These are phyloP conservation scores for Monosporascus sp. DNA, from an alignment of 2,329 filamentous ascomycete genomes.

Conservation along the genomic window DNA sequence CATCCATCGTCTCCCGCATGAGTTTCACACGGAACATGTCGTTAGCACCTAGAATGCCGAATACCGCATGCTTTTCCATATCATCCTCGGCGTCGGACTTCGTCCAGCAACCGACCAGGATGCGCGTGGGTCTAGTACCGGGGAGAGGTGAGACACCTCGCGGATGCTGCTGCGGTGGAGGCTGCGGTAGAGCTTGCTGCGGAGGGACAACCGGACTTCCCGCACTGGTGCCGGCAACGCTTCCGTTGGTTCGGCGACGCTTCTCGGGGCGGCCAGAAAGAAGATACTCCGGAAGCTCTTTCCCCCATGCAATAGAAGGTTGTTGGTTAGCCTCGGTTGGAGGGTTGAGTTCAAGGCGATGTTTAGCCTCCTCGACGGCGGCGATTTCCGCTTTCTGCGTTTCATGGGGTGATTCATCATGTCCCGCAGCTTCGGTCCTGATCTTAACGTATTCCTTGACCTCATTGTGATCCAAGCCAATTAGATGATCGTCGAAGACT, in stretches of 20 bases:
- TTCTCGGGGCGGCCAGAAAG: slow-evolving; percentile 37
- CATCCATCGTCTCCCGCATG: slow-evolving; percentile 55
- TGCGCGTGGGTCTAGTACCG: slow-evolving; percentile 51
- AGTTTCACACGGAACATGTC: slow-evolving; percentile 63
- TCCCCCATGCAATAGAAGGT: slow-evolving; percentile 47
- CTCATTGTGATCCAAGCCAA: slow-evolving; percentile 49
- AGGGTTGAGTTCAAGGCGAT: slow-evolving; percentile 38
- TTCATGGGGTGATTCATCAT: slow-evolving; percentile 31
- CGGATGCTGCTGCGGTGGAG: slow-evolving; percentile 1
- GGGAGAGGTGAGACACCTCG: slow-evolving; percentile 27
- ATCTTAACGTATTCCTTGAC: slow-evolving; percentile 60
- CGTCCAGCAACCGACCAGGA: slow-evolving; percentile 56
- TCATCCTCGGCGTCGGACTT: slow-evolving; percentile 43
- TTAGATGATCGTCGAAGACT: slow-evolving; percentile 52
- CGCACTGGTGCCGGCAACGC: slow-evolving; percentile 29
- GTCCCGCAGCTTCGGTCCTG: slow-evolving; percentile 31
- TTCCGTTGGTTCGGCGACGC: slow-evolving; percentile 38
- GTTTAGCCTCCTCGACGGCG: slow-evolving; percentile 43
- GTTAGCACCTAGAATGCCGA: slow-evolving; percentile 56
- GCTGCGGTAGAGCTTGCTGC: slow-evolving; percentile 2
- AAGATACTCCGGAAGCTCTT: slow-evolving; percentile 40
- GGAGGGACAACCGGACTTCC: slow-evolving; percentile 6
- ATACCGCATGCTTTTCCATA: slow-evolving; percentile 55
- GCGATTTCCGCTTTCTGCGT: slow-evolving; percentile 34
- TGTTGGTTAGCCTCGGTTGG: slow-evolving; percentile 36